Percentiles rank a stretch among this genome's conserved stretches.
Conservation (phyloP, 1,284 basidiomycete species). For the Austropuccinia psidii region DNA sequence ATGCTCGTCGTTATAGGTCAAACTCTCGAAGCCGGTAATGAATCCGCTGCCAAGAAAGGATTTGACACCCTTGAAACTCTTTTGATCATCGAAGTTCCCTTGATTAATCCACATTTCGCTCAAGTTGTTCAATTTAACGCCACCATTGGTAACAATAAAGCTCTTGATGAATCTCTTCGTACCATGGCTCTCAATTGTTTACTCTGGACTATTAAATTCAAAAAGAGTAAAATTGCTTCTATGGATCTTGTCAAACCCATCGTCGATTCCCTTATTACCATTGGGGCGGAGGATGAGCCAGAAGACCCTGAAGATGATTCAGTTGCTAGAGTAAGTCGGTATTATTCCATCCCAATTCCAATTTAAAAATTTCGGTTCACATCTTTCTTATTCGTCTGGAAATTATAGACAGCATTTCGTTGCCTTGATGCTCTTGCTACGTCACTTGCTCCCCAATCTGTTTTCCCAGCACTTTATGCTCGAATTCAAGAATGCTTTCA, state of each 20-base stretch:
- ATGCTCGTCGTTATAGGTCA: constrained; percentile 88
- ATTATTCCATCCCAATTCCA: background rate
- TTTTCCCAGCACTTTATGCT: constrained; percentile 82
- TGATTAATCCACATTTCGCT: constrained; percentile 79
- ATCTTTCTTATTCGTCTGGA: background rate
- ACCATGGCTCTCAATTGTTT: constrained; percentile 88
- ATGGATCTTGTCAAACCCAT: constrained; percentile 78
- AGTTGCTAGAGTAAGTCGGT: constrained; percentile 69
- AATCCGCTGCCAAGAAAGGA: constrained; percentile 73
- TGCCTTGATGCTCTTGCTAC: constrained; percentile 91
- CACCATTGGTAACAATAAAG: constrained; percentile 69
- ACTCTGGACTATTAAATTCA: constrained; percentile 94
- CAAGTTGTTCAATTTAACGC: constrained; percentile 86
- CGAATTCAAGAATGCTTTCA: constrained; percentile 62
- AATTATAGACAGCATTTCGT: constrained; percentile 70
- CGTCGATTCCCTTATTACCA: constrained; percentile 83
- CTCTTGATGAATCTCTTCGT: constrained; percentile 72
- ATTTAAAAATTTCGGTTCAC: background rate
- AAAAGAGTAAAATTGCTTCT: constrained; percentile 90
- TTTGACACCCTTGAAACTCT: constrained; percentile 96
- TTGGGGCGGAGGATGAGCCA: constrained; percentile 79
- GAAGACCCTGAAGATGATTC: constrained; percentile 80
- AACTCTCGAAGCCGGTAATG: constrained; percentile 72
- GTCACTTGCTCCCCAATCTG: constrained; percentile 85
- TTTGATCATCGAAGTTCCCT: constrained; percentile 84